These are phyloP conservation scores for Yueomyces sinensis DNA, from an alignment of 805 yeast species.

Conservation along the genomic window DNA sequence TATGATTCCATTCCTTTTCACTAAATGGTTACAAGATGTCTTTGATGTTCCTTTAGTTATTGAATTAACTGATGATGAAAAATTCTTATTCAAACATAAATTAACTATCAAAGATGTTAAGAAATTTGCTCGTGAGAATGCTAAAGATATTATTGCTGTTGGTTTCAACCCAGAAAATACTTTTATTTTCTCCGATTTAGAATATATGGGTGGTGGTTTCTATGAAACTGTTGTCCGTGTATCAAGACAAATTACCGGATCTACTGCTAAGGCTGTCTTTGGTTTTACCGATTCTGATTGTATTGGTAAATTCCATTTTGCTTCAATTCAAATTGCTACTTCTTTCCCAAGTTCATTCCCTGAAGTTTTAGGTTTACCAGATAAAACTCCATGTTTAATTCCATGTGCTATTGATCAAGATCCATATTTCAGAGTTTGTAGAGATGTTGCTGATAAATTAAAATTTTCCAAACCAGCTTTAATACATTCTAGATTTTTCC, in stretches of 20 bases:
- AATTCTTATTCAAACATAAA: slow-evolving; percentile 85
- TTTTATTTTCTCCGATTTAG: slow-evolving; percentile 84
- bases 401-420: slow-evolving; percentile 99
- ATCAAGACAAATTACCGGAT: slow-evolving; percentile 88
- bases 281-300: slow-evolving; percentile 92
- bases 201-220: slow-evolving; percentile 86
- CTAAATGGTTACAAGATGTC: slow-evolving; percentile 96
- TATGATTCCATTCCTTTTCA: slow-evolving; percentile 87
- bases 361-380: slow-evolving; percentile 71
- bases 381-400: slow-evolving; percentile 88
- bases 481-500: slow-evolving; percentile 91
- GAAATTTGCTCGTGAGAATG: slow-evolving; percentile 65
- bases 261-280: slow-evolving; percentile 95
- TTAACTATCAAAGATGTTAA: slow-evolving; percentile 83
- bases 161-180: slow-evolving; percentile 94
- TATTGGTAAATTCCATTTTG: slow-evolving; percentile 90
- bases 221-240: slow-evolving; percentile 89
- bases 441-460: slow-evolving; percentile 93
- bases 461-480: slow-evolving; percentile 84
- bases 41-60: slow-evolving; percentile 92
- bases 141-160: slow-evolving; percentile 84
- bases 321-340: slow-evolving; percentile 90
- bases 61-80: slow-evolving; percentile 94
- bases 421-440: slow-evolving; percentile 92
- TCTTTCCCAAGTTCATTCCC: slow-evolving; percentile 96